Conservation (phyloP, 2,329 filamentous ascomycete genomes). For the Colletotrichum sp. region DNA sequence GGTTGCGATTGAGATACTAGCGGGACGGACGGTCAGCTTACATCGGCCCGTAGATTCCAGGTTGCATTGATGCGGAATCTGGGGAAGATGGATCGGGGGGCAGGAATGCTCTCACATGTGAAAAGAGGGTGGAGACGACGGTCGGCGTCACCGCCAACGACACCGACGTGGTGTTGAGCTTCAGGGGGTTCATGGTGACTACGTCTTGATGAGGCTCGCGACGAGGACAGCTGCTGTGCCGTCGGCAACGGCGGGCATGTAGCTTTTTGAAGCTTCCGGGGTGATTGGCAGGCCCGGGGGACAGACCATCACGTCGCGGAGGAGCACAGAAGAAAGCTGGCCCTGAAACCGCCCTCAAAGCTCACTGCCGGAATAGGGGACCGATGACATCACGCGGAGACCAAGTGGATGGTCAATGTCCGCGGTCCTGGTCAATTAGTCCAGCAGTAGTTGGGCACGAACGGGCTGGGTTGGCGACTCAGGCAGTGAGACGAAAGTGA, state of each 20-base stretch:
- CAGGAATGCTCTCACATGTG: conserved; percentile 68
- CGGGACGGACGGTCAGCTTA: neutral
- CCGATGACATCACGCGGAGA: conserved; percentile 18
- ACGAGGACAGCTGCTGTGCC: neutral
- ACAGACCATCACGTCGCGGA: conserved; percentile 11
- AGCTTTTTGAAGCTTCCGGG: conserved; percentile 9
- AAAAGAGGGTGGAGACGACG: conserved; percentile 84
- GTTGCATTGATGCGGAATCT: neutral
- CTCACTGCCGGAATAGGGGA: conserved; percentile 18
- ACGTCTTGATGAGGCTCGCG: neutral
- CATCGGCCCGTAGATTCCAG: neutral
- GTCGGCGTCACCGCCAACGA: conserved; percentile 86
- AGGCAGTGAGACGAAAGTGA: neutral
- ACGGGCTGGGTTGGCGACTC: neutral
- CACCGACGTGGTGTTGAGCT: conserved; percentile 80
- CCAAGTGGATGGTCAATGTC: conserved; percentile 15
- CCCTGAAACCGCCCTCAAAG: conserved; percentile 7
- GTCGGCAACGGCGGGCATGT: neutral
- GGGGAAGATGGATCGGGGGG: neutral
- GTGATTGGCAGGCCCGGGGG: neutral
- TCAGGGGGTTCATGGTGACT: conserved; percentile 48
- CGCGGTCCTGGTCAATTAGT: neutral
- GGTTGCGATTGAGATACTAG: conserved; percentile 83
- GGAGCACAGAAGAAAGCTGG: neutral
- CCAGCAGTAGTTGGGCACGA: neutral